Evolutionary conservation across 192 early-diverging fungal genomes (phyloP), one percentile per base, ranked within the genome.

Genomic region (Funneliformis geosporum): DNA sequence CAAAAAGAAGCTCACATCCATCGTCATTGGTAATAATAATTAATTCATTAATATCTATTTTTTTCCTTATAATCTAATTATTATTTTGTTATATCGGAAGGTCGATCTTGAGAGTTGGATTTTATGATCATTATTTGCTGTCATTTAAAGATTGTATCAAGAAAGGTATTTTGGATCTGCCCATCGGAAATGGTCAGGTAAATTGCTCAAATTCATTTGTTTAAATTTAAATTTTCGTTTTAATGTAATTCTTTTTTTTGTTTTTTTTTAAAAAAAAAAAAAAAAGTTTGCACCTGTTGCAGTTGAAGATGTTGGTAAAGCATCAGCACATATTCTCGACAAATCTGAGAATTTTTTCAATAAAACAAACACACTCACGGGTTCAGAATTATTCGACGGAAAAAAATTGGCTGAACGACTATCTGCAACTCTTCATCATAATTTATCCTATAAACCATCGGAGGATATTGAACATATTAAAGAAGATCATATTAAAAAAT

Each of bases 51-150:
- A 59, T 59, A 4, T 59, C 9, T 59, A 8, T 65, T 11, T 33
- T 25, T 28, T 25, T 65, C 33, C 23, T 64, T 9, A 25, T 18
- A 23, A 65, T 28, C 4, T 2, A 64, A 25, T 64, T 64, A 23
- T 62, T 25, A n/a, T 64, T 64, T 64, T 7, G 7, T 65, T 28
- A 12, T 28, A 65, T 65, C 5, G 23, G 23, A 7, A 65, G 75
- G 75, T 14, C 39, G 16, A 60, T 76, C 39, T 76, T 76, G 43
- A 44, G 75, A 27, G 21, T 50, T 64, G 60, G 75, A 27, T 0
- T 76, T 43, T 76, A 76, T 76, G 60, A 62, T 65, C 75, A 76
- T 64, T 76, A 64, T 16, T 42, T 76, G 38, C 65, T 76, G 38
- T 60, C 75, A 1, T 76, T 76, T 27, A 61, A 76, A 25, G 75